A percentile compares a stretch with the other conserved stretches of the same genome.
These are phyloP conservation scores for Saturnispora bothae DNA, from an alignment of 805 yeast species.

Conservation along the genomic window DNA sequence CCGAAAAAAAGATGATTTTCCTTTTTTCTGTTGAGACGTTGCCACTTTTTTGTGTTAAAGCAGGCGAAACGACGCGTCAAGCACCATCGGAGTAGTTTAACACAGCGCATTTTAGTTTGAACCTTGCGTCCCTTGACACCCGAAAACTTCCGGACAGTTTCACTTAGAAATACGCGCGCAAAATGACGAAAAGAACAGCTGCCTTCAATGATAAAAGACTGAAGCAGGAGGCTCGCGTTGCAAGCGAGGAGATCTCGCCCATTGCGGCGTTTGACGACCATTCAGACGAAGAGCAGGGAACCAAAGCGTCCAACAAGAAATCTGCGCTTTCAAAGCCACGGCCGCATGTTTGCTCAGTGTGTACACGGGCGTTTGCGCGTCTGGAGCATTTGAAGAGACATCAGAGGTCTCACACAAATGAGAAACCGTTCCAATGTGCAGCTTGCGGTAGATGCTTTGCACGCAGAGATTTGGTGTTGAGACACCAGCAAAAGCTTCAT, in stretches of 20 bases:
- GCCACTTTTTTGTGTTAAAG: no score
- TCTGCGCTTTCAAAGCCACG: slow-evolving; percentile 61
- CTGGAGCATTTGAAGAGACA: slow-evolving; percentile 91
- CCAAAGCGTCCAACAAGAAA: background rate
- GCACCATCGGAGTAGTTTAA: no score
- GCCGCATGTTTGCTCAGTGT: slow-evolving; percentile 81
- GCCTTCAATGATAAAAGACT: background rate
- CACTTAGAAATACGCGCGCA: no score
- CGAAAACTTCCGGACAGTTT: background rate
- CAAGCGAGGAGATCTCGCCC: slow-evolving; percentile 1
- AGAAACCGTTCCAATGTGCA: slow-evolving; percentile 92
- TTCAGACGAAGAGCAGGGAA: background rate
- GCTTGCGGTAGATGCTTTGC: slow-evolving; percentile 96
- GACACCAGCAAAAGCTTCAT: slow-evolving; percentile 94
- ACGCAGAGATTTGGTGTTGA: slow-evolving; percentile 70
- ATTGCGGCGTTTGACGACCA: background rate
- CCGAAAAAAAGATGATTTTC: background rate
- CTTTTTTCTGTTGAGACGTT: background rate
- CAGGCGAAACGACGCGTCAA: no score
- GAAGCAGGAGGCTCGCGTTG: background rate
- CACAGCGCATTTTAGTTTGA: no score
- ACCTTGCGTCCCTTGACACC: no score
- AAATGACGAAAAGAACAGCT: slow-evolving; percentile 1
- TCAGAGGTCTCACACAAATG: slow-evolving; percentile 89
- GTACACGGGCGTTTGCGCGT: slow-evolving; percentile 93